Evolutionary conservation across 164 flowering plant species (phyloP), one percentile per base, ranked within the genome.

Genomic region (Magnolia sinica): DNA sequence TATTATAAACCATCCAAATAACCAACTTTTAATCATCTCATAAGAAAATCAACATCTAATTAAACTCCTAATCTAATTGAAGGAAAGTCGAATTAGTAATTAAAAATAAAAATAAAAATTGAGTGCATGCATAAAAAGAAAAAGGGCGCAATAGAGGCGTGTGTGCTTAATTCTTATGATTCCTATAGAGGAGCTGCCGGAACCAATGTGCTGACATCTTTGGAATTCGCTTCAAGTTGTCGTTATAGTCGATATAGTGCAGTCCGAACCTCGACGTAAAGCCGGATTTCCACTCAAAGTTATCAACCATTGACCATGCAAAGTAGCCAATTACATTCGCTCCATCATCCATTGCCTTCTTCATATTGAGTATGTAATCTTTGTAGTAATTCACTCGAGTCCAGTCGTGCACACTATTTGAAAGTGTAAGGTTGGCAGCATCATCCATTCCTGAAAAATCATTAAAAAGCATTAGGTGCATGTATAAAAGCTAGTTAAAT

Each of bases 401-500:
- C 65, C 83, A 86, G 80, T 94, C 98, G 11, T 88, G 87, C 76
- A 89, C 55, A 49, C 85, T 97, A 23, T 79, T 29, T 0, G 90
- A 70, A 69, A 89, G 85, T 1, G 91, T 89, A 16, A 90, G 84
- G 79, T 87, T 37, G 45, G 45, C 97, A 2, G 97, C 92, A 72
- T 94, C 87, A 82, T 94, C 97, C 97, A 90, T 94, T 50, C 98
- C 98, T 94, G 78, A 2, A 0, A 18, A 19, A 16, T 9, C 61
- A 55, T 55, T 16, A 52, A 11, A 11, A 55, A 55, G 14, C 19
- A 18, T 24, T 58, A 16, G 8, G 19, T 61, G 20, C 11, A 29
- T 52, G 45, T 4, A 37, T 37, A 5, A 37, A 37, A 37, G 45
- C 45, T 37, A 3, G 45, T 37, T 37, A 5, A 5, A 37, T 3